Percentiles rank a stretch among this genome's conserved stretches.
These are phyloP conservation scores for Hirschioporus abietinus DNA, from an alignment of 768 basidiomycete species.

Conservation along the genomic window DNA sequence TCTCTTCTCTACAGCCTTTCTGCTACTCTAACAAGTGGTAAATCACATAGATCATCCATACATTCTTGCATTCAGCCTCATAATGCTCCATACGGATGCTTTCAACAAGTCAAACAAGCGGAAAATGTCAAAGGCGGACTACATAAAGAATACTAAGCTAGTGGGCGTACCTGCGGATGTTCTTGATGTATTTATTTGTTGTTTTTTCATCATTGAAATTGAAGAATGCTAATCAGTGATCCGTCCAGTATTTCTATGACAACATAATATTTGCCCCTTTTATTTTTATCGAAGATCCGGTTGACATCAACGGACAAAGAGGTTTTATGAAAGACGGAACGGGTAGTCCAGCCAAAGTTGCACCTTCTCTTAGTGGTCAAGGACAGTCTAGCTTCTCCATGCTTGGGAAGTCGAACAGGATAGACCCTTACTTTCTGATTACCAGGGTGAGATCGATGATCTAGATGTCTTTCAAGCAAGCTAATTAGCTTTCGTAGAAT, in stretches of 20 bases:
- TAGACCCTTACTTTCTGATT: conserved; percentile 92
- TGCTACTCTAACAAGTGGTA: no score
- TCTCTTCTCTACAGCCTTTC: conserved; percentile 6
- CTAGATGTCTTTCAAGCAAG: conserved; percentile 6
- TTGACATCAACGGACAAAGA: conserved; percentile 59
- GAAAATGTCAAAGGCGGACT: conserved; percentile 96
- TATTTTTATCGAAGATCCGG: conserved; percentile 90
- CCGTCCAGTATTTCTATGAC: conserved; percentile 82
- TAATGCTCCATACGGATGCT: conserved; percentile 97
- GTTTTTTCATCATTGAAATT: not conserved
- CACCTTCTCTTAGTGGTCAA: conserved; percentile 26
- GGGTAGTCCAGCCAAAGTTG: conserved; percentile 32
- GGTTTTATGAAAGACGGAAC: conserved; percentile 39
- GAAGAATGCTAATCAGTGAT: conserved; percentile 6
- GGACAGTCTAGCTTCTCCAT: conserved; percentile 26
- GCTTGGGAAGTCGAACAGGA: conserved; percentile 56
- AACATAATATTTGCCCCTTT: conserved; percentile 96
- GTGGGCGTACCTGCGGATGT: conserved; percentile 80
- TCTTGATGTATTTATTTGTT: conserved; percentile 60
- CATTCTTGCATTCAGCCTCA: conserved; percentile 93
- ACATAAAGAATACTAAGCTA: conserved; percentile 85
- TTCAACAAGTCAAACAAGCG: conserved; percentile 97
- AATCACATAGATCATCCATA: conserved; percentile 78
- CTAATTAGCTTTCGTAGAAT: conserved; percentile 36
- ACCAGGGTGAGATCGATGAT: conserved; percentile 49